Evolutionary conservation across 805 yeast genomes (phyloP), one percentile per base, ranked within the genome.

Genomic region (Ogataea saltuana): DNA sequence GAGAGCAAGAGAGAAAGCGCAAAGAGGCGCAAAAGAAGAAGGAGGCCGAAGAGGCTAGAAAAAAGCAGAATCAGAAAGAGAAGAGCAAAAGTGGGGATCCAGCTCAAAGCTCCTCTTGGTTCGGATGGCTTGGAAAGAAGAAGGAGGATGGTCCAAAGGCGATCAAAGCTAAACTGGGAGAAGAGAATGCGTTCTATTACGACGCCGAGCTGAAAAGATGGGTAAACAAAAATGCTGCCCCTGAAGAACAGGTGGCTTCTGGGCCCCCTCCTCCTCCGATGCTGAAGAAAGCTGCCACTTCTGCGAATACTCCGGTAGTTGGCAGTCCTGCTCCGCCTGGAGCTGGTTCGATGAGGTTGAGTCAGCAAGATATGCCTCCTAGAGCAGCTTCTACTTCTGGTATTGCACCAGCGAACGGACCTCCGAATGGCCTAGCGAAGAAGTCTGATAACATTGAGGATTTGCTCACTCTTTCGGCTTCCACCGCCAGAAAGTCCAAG

Each of bases 121-220:
- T 78, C 46, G 73, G 83, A 7, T 85, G 95, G 87, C 65, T 85
- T 46, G 70, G 76, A 43, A 74, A 71, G 33, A 71, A 69, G 49
- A 64, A 65, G 36, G 75, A 78, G 21, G 82, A 78, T 35, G 86
- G 58, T 25, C 50, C 87, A 29, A 87, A 86, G 58, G 85, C 89
- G 0, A 75, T 82, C 48, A 78, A 80, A 50, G 98, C 97, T 27
- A 88, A 93, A 53, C 67, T 93, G 41, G 99, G 98, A 10, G 87
- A 85, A 44, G 75, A 80, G 46, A 84, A 74, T 58, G 70, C 77
- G 13, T 84, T 93, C 59, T 76, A 78, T 56, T 93, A 80, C 61
- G 96, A 90, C 66, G 91, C 87, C 55, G 80, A 85, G 46, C 74
- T 85, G 58, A 82, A 84, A 60, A 76, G 96, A 56, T 93, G 97